Conservation (phyloP, 768 basidiomycete genomes). For the Xerocomus potaroensis region DNA sequence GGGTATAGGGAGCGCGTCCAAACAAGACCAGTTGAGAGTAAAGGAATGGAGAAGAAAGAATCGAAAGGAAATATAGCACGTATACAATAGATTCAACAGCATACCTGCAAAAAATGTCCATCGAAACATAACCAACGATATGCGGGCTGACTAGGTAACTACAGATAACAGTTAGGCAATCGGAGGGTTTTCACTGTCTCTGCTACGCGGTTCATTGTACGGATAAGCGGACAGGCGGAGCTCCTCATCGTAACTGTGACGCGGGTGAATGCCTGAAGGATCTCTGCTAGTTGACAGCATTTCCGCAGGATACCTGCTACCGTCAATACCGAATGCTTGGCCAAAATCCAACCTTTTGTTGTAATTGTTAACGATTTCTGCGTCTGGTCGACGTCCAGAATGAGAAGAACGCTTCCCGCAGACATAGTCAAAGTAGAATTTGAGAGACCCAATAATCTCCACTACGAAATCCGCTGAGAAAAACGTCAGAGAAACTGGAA, state of each 20-base stretch:
- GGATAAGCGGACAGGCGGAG: slow-evolving; percentile 38
- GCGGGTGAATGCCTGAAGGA: slow-evolving; percentile 11
- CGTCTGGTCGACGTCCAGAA: slow-evolving; percentile 14
- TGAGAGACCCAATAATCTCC: slow-evolving; percentile 61
- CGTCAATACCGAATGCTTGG: slow-evolving; percentile 37
- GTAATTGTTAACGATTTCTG: slow-evolving; percentile 19
- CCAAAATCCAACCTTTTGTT: slow-evolving; percentile 33
- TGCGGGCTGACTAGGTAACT: background rate
- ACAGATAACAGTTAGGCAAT: background rate
- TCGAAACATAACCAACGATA: background rate
- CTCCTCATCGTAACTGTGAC: slow-evolving; percentile 38
- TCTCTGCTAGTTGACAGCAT: slow-evolving; percentile 2
- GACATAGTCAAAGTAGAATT: slow-evolving; percentile 50
- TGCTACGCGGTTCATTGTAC: slow-evolving; percentile 9
- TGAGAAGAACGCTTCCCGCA: slow-evolving; percentile 30
- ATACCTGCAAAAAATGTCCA: background rate
- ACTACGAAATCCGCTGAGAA: slow-evolving; percentile 54
- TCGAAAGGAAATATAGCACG: background rate
- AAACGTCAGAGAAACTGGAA: slow-evolving; percentile 4
- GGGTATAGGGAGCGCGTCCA: background rate
- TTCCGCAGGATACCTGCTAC: slow-evolving; percentile 16
- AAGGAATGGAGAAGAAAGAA: background rate
- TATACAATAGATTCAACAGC: background rate
- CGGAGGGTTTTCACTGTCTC: slow-evolving; percentile 6
- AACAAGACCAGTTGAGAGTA: background rate